Percentiles rank a stretch among this genome's conserved stretches.
These are phyloP conservation scores for Podila horticola DNA, from an alignment of 192 early-diverging fungal species.

Conservation along the genomic window DNA sequence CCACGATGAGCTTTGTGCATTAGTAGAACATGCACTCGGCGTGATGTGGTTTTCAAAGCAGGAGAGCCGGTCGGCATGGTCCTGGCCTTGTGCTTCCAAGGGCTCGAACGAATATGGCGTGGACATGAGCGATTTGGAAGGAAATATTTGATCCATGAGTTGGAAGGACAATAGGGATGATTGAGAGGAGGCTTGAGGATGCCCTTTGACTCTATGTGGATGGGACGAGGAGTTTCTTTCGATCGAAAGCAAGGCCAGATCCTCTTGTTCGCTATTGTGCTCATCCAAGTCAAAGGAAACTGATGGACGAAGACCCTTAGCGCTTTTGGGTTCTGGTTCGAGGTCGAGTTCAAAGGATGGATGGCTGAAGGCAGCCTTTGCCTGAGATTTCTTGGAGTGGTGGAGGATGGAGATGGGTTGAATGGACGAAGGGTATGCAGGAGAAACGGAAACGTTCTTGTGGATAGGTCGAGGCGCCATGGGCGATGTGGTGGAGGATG, in stretches of 20 bases:
- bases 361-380: background rate
- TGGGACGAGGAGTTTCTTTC: background rate
- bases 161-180: no score
- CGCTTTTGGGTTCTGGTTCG: conserved; percentile 2
- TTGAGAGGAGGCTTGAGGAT: background rate
- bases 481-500: background rate
- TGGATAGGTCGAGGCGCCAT: background rate
- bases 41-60: background rate
- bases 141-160: no score
- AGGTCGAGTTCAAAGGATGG: conserved; percentile 6
- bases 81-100: background rate
- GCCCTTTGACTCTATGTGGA: background rate
- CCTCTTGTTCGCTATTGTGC: background rate
- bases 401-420: conserved; percentile 6
- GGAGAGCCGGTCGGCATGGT: background rate
- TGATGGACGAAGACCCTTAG: conserved; percentile 22
- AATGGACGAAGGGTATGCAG: conserved; percentile 3
- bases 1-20: background rate
- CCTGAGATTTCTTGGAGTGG: no score
- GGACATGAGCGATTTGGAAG: no score
- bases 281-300: conserved; percentile 32
- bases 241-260: background rate
- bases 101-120: background rate
- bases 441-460: conserved; percentile 24
- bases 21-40: no score